Conservation (phyloP, 108 stramenopile species). For the Asterionellopsis glacialis region DNA sequence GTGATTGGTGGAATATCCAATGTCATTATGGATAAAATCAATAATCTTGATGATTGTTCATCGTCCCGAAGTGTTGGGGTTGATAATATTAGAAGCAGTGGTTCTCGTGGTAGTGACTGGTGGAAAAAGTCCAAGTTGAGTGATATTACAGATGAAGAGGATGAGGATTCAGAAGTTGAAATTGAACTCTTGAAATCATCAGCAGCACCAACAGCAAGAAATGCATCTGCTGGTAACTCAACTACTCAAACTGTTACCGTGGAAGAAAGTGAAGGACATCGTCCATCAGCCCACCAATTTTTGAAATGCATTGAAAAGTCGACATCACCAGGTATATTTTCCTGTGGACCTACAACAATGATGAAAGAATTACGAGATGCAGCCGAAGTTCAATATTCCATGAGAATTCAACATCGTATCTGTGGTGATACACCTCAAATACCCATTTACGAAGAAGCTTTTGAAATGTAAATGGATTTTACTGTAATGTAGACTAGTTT, state of each 20-base stretch:
- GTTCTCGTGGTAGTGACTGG: not conserved
- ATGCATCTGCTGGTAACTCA: not conserved
- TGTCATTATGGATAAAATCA: not conserved
- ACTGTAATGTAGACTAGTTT: too few species aligned
- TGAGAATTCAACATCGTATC: not conserved
- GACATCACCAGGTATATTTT: not conserved
- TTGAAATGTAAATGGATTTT: slow-evolving; percentile 3
- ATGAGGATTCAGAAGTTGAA: not conserved
- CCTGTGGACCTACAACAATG: not conserved
- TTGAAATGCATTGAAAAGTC: not conserved
- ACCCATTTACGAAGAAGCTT: not conserved
- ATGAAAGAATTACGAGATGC: slow-evolving; percentile 4
- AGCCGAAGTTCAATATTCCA: not conserved
- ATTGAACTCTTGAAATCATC: not conserved
- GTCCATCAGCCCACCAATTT: slow-evolving; percentile 1
- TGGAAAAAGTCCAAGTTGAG: not conserved
- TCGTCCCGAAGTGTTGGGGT: too few species aligned
- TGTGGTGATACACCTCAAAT: slow-evolving; percentile 3
- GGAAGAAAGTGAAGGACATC: not conserved
- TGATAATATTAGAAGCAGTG: too few species aligned
- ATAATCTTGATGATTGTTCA: too few species aligned
- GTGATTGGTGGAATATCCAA: not conserved
- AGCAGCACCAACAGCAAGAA: not conserved
- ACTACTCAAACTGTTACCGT: not conserved
- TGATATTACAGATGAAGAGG: not conserved